These are phyloP conservation scores for Hypoxylon sp. DNA, from an alignment of 2,329 filamentous ascomycete genomes.

Conservation along the genomic window DNA sequence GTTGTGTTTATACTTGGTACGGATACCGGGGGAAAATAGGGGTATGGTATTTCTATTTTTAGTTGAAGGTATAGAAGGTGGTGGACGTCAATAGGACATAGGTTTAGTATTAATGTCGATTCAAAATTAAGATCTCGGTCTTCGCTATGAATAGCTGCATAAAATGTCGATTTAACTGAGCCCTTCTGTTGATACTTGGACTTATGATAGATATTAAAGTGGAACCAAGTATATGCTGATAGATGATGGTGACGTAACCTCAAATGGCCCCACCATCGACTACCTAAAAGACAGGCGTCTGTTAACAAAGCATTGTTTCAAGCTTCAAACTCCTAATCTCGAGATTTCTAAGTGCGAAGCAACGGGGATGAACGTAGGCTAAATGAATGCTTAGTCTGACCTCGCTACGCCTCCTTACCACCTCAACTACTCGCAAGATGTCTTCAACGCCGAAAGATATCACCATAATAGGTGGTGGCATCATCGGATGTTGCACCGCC, in stretches of 20 bases:
- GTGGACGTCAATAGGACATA: background rate
- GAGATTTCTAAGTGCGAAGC: background rate
- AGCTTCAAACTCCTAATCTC: background rate
- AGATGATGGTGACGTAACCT: conserved; percentile 5
- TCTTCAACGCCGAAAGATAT: conserved; percentile 50
- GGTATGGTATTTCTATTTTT: background rate
- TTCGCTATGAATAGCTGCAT: background rate
- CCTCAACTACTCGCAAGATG: conserved; percentile 32
- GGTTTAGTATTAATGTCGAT: background rate
- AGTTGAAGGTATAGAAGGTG: background rate
- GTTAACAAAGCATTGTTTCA: background rate
- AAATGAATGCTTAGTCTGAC: conserved; percentile 30
- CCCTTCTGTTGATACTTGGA: background rate
- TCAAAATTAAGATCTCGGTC: background rate
- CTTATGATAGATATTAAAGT: background rate
- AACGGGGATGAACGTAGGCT: background rate
- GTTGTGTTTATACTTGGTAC: too few species aligned
- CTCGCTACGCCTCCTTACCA: conserved; percentile 32
- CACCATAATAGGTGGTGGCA: conserved; percentile 73
- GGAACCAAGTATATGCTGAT: conserved; percentile 3
- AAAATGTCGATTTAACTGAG: background rate
- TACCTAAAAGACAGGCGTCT: conserved; percentile 2
- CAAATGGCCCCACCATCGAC: conserved; percentile 1
- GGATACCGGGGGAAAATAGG: background rate
- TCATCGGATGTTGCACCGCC: conserved; percentile 81